phyloP scores from a whole-genome alignment of 495 filamentous ascomycete species.

The Cladorrhinum samala region DNA sequence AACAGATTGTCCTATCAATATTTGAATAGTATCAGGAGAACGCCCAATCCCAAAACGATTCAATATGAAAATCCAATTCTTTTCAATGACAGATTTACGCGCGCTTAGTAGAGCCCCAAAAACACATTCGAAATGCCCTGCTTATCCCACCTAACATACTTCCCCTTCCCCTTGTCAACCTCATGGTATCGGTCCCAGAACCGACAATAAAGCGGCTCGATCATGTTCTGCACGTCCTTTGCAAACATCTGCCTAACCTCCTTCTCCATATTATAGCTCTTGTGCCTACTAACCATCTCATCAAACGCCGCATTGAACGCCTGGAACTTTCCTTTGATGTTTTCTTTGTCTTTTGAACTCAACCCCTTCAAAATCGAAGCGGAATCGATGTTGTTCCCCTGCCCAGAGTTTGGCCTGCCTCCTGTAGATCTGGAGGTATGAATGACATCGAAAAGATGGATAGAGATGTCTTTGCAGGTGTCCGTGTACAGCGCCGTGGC shows the following conservation, averaged over 20 bases:
- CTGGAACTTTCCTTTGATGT: constrained; percentile 88
- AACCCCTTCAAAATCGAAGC: constrained; percentile 76
- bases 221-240: constrained; percentile 77
- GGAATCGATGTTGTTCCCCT: constrained; percentile 58
- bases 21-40: too few species aligned
- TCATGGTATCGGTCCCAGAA: constrained; percentile 99
- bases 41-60: too few species aligned
- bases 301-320: constrained; percentile 90
- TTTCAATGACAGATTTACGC: too few species aligned
- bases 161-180: constrained; percentile 91
- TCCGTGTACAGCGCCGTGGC: constrained; percentile 76
- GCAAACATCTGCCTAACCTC: constrained; percentile 75
- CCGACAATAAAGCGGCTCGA: constrained; percentile 88
- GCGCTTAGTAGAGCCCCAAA: constrained; percentile 43
- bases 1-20: too few species aligned
- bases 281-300: constrained; percentile 74
- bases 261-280: constrained; percentile 72
- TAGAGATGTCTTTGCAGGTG: constrained; percentile 80
- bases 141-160: constrained; percentile 97
- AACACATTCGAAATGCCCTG: constrained; percentile 52
- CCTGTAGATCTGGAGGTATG: constrained; percentile 51
- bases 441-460: constrained; percentile 81
- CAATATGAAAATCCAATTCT: too few species aligned
- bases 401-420: constrained; percentile 61
- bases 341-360: constrained; percentile 83